Percentiles rank a stretch among this genome's conserved stretches.
phyloP scores from a whole-genome alignment of 495 filamentous ascomycete species.

The Aspergillus steynii region DNA sequence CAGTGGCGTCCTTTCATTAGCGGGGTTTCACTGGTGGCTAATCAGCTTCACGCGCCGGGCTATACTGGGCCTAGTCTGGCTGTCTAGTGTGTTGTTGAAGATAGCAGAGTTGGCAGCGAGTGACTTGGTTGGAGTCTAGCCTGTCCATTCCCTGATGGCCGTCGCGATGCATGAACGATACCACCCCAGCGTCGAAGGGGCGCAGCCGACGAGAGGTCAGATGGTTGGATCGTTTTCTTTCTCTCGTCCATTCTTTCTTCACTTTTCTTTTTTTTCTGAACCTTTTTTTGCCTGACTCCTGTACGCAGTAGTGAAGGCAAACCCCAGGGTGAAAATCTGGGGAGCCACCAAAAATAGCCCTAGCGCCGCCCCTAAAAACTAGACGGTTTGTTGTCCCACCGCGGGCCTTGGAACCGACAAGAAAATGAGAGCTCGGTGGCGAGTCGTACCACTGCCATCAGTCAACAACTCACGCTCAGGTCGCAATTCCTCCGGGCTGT shows the following conservation, averaged over 20 bases:
- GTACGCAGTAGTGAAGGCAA: too few species aligned
- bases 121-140: not conserved
- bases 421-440: not conserved
- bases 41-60: not conserved
- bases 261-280: too few species aligned
- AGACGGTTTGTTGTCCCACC: constrained; percentile 1
- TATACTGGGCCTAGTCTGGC: not conserved
- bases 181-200: too few species aligned
- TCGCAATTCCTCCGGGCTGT: too few species aligned
- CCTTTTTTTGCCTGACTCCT: too few species aligned
- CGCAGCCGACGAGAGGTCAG: too few species aligned
- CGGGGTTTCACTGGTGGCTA: constrained; percentile 13
- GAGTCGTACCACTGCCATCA: not conserved
- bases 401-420: not conserved
- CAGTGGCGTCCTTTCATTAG: constrained; percentile 8
- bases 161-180: too few species aligned
- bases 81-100: not conserved
- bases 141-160: too few species aligned
- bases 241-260: too few species aligned
- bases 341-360: constrained; percentile 16
- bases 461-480: not conserved
- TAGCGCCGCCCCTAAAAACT: not conserved
- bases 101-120: not conserved
- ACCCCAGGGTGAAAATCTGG: constrained; percentile 10
- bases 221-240: too few species aligned